Conservation (phyloP, 192 early-diverging fungal genomes). For the Martensiomyces pterosporus region DNA sequence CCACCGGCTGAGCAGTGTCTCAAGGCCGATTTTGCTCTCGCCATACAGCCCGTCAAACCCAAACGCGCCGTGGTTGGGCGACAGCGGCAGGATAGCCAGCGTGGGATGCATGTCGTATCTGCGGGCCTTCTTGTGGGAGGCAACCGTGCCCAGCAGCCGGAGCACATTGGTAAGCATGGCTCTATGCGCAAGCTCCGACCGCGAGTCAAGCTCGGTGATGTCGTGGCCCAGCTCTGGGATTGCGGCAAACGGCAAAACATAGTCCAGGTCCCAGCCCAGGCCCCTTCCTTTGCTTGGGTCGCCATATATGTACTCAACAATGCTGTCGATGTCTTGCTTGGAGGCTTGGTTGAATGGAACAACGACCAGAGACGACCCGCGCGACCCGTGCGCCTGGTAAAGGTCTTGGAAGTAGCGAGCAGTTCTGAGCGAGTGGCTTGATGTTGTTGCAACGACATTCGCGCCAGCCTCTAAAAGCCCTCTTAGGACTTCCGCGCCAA, state of each 20-base stretch:
- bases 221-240: slow-evolving; percentile 79
- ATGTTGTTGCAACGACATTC: slow-evolving; percentile 87
- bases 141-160: slow-evolving; percentile 74
- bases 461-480: slow-evolving; percentile 83
- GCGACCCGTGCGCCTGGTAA: slow-evolving; percentile 79
- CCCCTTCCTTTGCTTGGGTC: slow-evolving; percentile 61
- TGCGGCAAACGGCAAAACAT: slow-evolving; percentile 85
- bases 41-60: slow-evolving; percentile 83
- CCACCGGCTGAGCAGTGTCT: slow-evolving; percentile 85
- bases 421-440: slow-evolving; percentile 72
- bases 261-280: slow-evolving; percentile 84
- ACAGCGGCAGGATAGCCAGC: slow-evolving; percentile 75
- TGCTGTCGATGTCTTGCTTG: slow-evolving; percentile 66
- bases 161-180: slow-evolving; percentile 87
- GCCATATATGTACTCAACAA: slow-evolving; percentile 80
- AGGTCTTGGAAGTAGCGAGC: slow-evolving; percentile 80
- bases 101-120: slow-evolving; percentile 81
- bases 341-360: slow-evolving; percentile 91
- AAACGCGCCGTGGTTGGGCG: slow-evolving; percentile 90
- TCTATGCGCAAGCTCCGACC: slow-evolving; percentile 82
- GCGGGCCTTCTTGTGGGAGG: slow-evolving; percentile 68
- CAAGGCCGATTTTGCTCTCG: slow-evolving; percentile 84
- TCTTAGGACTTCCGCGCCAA: slow-evolving; percentile 88
- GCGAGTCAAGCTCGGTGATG: slow-evolving; percentile 72
- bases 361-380: slow-evolving; percentile 74